Conservation (phyloP, 2,329 filamentous ascomycete genomes). For the Nemania sp. region DNA sequence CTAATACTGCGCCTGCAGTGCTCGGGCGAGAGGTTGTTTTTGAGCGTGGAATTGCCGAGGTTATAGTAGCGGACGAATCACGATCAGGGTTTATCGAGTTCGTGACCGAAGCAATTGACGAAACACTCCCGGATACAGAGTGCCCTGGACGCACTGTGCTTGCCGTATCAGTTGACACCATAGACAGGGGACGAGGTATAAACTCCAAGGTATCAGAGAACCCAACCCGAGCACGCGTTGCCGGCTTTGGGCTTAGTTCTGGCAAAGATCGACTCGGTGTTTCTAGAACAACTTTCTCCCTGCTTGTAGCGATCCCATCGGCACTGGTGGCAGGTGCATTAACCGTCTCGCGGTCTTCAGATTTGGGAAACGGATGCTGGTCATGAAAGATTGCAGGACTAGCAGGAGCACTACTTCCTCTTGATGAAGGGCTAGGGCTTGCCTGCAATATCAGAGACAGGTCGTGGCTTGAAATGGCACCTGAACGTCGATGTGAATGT, state of each 20-base stretch:
- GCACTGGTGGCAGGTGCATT: slow-evolving; percentile 26
- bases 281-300: slow-evolving; percentile 34
- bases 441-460: slow-evolving; percentile 69
- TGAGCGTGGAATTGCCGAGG: slow-evolving; percentile 48
- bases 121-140: slow-evolving; percentile 78
- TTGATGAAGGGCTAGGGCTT: slow-evolving; percentile 52
- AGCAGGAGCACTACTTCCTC: slow-evolving; percentile 67
- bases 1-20: slow-evolving; percentile 72
- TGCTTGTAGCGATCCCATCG: slow-evolving; percentile 28
- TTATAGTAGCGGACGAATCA: slow-evolving; percentile 44
- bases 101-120: slow-evolving; percentile 70
- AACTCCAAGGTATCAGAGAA: slow-evolving; percentile 86
- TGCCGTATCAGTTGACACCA: slow-evolving; percentile 83
- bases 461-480: slow-evolving; percentile 83
- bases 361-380: slow-evolving; percentile 33
- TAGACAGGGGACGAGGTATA: slow-evolving; percentile 79
- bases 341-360: slow-evolving; percentile 17
- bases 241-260: slow-evolving; percentile 36
- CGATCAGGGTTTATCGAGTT: slow-evolving; percentile 49
- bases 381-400: slow-evolving; percentile 58
- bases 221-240: slow-evolving; percentile 69
- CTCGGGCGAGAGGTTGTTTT: slow-evolving; percentile 63
- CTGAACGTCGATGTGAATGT: slow-evolving; percentile 81
- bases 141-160: slow-evolving; percentile 74
- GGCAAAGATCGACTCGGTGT: slow-evolving; percentile 35